Conservation (phyloP, 2,329 filamentous ascomycete species). For the Sclerotinia sclerotiorum region DNA sequence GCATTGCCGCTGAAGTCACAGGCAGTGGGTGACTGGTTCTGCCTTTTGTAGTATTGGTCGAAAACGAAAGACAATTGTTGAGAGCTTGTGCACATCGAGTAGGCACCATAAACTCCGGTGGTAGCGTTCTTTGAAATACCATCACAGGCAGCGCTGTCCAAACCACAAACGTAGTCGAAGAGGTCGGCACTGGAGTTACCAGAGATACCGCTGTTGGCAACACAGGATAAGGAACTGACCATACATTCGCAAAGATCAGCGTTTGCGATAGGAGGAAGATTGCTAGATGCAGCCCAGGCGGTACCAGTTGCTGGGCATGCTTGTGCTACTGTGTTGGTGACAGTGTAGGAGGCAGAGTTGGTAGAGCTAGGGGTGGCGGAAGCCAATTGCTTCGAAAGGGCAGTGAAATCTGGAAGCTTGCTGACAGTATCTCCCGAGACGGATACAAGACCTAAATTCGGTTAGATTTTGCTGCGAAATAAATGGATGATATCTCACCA, state of each 20-base stretch:
- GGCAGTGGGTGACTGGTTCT: slow-evolving; percentile 55
- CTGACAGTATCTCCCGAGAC: slow-evolving; percentile 59
- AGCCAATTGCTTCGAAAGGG: slow-evolving; percentile 68
- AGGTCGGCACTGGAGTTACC: slow-evolving; percentile 62
- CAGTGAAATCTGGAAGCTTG: slow-evolving; percentile 72
- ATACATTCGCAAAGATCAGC: slow-evolving; percentile 81
- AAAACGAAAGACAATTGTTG: slow-evolving; percentile 74
- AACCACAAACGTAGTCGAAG: slow-evolving; percentile 73
- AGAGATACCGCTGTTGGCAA: slow-evolving; percentile 58
- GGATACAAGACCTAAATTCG: slow-evolving; percentile 61
- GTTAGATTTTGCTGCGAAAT: slow-evolving; percentile 29
- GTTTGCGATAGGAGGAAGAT: slow-evolving; percentile 82
- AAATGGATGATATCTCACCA: slow-evolving; percentile 49
- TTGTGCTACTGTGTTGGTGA: slow-evolving; percentile 66
- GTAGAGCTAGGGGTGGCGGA: slow-evolving; percentile 66
- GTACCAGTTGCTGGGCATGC: slow-evolving; percentile 66
- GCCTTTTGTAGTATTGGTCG: slow-evolving; percentile 67
- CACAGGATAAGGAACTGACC: slow-evolving; percentile 70
- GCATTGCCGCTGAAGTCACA: slow-evolving; percentile 74
- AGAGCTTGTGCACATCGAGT: slow-evolving; percentile 70
- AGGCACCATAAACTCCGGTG: slow-evolving; percentile 70
- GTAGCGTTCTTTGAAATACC: slow-evolving; percentile 69
- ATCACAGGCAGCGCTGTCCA: slow-evolving; percentile 55
- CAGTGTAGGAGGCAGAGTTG: slow-evolving; percentile 65
- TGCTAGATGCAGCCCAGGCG: slow-evolving; percentile 68